Percentiles rank a stretch among this genome's conserved stretches.
Conservation (phyloP, 2,329 filamentous ascomycete genomes). For the Daldinia sp. region DNA sequence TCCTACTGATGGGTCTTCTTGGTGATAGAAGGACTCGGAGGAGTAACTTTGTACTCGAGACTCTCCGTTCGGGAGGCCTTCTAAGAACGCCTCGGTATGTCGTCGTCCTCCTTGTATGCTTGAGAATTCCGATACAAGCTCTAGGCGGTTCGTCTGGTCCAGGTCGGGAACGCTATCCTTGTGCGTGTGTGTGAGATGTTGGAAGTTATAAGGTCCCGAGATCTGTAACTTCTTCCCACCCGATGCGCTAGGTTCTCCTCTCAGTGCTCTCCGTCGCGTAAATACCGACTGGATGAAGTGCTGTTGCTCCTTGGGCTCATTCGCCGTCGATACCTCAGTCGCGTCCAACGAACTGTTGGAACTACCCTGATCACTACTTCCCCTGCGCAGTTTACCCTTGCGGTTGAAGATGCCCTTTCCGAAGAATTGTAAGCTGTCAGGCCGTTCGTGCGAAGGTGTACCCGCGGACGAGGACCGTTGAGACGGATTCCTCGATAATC, state of each 20-base stretch:
- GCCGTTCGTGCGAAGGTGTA: slow-evolving; percentile 61
- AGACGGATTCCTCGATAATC: slow-evolving; percentile 64
- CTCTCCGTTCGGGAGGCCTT: slow-evolving; percentile 52
- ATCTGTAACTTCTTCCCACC: slow-evolving; percentile 60
- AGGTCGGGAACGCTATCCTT: slow-evolving; percentile 57
- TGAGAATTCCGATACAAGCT: slow-evolving; percentile 56
- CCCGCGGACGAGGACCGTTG: slow-evolving; percentile 62
- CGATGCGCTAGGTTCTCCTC: slow-evolving; percentile 44
- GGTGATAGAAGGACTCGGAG: slow-evolving; percentile 51
- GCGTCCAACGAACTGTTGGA: slow-evolving; percentile 60
- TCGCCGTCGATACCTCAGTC: slow-evolving; percentile 51
- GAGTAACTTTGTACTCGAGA: slow-evolving; percentile 59
- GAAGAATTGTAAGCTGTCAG: slow-evolving; percentile 67
- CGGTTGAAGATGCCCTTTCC: slow-evolving; percentile 68
- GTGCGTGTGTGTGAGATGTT: slow-evolving; percentile 68
- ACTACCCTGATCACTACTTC: slow-evolving; percentile 58
- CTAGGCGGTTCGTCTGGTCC: slow-evolving; percentile 51
- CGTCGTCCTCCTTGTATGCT: slow-evolving; percentile 49
- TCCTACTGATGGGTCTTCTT: slow-evolving; percentile 38
- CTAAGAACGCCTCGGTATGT: slow-evolving; percentile 48
- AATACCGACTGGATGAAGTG: slow-evolving; percentile 61
- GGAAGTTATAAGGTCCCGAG: slow-evolving; percentile 72
- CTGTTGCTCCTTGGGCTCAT: slow-evolving; percentile 54
- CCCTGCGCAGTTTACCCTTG: slow-evolving; percentile 59
- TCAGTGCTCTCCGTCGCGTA: slow-evolving; percentile 55